A percentile compares a stretch with the other conserved stretches of the same genome.
phyloP scores from a whole-genome alignment of 108 stramenopile species.

The Skeletonema tropicum region DNA sequence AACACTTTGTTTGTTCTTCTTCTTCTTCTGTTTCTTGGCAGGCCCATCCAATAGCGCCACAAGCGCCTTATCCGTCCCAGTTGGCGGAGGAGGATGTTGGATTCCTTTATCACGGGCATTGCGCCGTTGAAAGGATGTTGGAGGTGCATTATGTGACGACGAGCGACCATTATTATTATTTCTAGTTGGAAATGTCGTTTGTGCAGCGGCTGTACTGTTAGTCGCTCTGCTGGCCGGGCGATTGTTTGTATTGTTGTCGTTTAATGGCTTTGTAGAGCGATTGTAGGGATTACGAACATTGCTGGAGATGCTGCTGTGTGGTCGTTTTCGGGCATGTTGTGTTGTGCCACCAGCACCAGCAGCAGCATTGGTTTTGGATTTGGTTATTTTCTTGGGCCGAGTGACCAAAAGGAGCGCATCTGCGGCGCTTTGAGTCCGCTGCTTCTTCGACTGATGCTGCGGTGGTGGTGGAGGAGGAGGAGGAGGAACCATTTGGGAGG shows the following conservation, averaged over 20 bases:
- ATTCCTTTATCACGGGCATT: slow-evolving; percentile 4
- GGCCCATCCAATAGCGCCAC: slow-evolving; percentile 15
- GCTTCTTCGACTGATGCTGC: neutral
- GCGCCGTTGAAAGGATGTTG: slow-evolving; percentile 4
- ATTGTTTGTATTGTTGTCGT: neutral
- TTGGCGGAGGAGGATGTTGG: neutral
- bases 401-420: neutral
- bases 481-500: neutral
- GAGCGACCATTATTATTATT: neutral
- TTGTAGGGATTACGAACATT: slow-evolving; percentile 1
- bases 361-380: neutral
- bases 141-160: no score
- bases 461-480: no score
- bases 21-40: neutral
- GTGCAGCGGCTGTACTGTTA: neutral
- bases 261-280: neutral
- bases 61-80: slow-evolving; percentile 8
- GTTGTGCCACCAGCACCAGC: no score
- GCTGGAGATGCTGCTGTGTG: neutral
- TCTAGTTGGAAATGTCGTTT: neutral
- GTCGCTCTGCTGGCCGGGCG: neutral
- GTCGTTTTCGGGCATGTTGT: neutral
- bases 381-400: neutral
- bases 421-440: neutral
- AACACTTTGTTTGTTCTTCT: neutral